Percentiles rank a stretch among this genome's conserved stretches.
Evolutionary conservation across 352 stramenopile genomes (phyloP).

Genomic region (Phytophthora brassicae): DNA sequence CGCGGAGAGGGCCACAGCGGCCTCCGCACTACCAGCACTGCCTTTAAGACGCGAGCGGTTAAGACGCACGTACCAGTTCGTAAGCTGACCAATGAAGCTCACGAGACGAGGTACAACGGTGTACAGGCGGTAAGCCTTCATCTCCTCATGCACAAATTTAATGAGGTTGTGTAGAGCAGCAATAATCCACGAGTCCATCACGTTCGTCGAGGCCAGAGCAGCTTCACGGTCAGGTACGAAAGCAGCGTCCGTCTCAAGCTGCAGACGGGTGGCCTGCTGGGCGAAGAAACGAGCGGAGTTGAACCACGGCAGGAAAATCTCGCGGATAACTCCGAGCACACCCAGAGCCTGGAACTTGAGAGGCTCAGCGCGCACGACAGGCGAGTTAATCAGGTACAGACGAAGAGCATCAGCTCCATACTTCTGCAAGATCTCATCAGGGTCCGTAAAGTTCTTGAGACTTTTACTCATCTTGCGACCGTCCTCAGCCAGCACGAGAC

Average conservation of each 20-base stretch:
- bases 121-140: constrained; percentile 99
- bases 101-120: constrained; percentile 98
- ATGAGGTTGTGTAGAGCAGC: constrained; percentile 97
- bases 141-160: constrained; percentile 98
- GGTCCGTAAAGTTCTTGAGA: constrained; percentile 99
- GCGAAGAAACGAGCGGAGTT: constrained; percentile 99
- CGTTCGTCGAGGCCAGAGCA: constrained; percentile 92
- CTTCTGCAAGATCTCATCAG: constrained; percentile 92
- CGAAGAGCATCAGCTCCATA: constrained; percentile 98
- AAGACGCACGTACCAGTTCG: constrained; percentile 99
- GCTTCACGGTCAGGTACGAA: constrained; percentile 92
- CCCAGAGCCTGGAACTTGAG: constrained; percentile 96
- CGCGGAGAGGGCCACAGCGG: constrained; percentile 86
- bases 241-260: constrained; percentile 67
- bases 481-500: constrained; percentile 97
- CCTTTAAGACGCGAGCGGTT: constrained; percentile 99
- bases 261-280: constrained; percentile 95
- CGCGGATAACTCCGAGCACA: constrained; percentile 97
- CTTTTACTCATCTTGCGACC: constrained; percentile 99
- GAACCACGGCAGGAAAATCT: constrained; percentile 99
- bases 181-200: constrained; percentile 99
- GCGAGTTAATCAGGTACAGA: constrained; percentile 99
- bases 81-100: constrained; percentile 98
- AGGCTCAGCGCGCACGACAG: constrained; percentile 98
- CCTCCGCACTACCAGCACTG: constrained; percentile 85